Evolutionary conservation across 129 eudicot species (phyloP), one percentile per base, ranked within the genome.

Genomic region (Tanacetum coccineum): DNA sequence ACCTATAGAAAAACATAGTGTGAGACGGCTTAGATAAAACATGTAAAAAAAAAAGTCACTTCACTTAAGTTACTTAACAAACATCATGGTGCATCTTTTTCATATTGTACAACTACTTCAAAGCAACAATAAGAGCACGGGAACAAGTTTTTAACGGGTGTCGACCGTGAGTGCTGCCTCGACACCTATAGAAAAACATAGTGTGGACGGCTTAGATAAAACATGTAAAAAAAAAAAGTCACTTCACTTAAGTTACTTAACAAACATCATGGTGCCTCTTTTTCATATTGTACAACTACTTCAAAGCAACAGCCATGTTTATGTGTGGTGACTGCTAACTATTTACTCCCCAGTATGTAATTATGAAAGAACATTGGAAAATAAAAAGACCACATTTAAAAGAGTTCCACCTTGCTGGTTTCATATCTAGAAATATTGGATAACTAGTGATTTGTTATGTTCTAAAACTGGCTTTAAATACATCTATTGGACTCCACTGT

Each of bases 121-220:
- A 9, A 36, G 10, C 42, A 36, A 10, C 61, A 70, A 76, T 68
- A 76, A 61, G 70, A 68, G 44, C 59, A 68, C 9, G 75, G 8
- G 17, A 25, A 44, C 13, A 76, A 4, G 70, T 48, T 68, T 61
- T 52, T 68, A 44, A 60, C 56, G 4, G 49, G 70, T 44, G 59
- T 61, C 50, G 26, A 40, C 56, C 17, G 70, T 13, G 42, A 76
- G 30, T 61, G 65, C 40, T 76, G 64, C 62, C 59, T 51, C 4
- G 59, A 68, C 64, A 75, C 70, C 80, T 75, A 59, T 6, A 59
- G 14, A 2, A 12, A 44, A 60, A 42, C 42, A 13, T 6, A 54
- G 13, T 14, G 8, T 56, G 13, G 52, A 56, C 22, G 9, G 70
- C 26, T 40, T 10, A 2, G 60, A 74, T 36, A 65, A 46, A 54